phyloP scores from a whole-genome alignment of 371 early-diverging fungal genomes.

The Dichotomocladium elegans region DNA sequence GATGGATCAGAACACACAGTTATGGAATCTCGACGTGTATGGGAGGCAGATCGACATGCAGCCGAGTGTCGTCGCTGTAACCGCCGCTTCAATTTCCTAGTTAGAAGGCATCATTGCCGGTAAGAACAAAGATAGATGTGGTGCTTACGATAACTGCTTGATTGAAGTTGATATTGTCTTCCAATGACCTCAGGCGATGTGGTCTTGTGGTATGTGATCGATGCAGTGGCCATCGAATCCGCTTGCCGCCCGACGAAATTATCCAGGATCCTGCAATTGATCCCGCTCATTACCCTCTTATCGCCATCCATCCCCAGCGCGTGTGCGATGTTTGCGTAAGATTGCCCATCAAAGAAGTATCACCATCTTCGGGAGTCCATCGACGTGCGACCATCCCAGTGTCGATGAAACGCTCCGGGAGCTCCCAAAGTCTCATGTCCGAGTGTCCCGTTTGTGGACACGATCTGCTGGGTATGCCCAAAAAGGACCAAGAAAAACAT shows the following conservation, averaged over 20 bases:
- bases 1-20: conserved; percentile 19
- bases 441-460: conserved; percentile 82
- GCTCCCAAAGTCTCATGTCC: conserved; percentile 60
- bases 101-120: conserved; percentile 77
- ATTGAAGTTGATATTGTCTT: too few species aligned
- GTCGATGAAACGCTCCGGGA: conserved; percentile 36
- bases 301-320: conserved; percentile 44
- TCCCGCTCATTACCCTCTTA: conserved; percentile 33
- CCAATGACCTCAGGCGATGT: conserved; percentile 64
- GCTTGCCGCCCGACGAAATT: conserved; percentile 41
- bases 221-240: conserved; percentile 54
- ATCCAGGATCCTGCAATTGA: conserved; percentile 43
- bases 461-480: conserved; percentile 36
- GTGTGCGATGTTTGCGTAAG: conserved; percentile 44
- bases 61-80: conserved; percentile 62
- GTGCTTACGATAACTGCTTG: conserved; percentile 4
- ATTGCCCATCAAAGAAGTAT: conserved; percentile 13
- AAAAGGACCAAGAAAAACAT: conserved; percentile 75
- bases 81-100: conserved; percentile 58
- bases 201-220: conserved; percentile 73
- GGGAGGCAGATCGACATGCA: conserved; percentile 74
- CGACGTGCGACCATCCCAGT: conserved; percentile 3
- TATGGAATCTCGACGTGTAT: conserved; percentile 22
- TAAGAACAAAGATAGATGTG: conserved; percentile 13
- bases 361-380: conserved; percentile 6